Percentiles rank a stretch among this genome's conserved stretches.
Conservation (phyloP, 2,329 filamentous ascomycete genomes). For the Nemania abortiva region DNA sequence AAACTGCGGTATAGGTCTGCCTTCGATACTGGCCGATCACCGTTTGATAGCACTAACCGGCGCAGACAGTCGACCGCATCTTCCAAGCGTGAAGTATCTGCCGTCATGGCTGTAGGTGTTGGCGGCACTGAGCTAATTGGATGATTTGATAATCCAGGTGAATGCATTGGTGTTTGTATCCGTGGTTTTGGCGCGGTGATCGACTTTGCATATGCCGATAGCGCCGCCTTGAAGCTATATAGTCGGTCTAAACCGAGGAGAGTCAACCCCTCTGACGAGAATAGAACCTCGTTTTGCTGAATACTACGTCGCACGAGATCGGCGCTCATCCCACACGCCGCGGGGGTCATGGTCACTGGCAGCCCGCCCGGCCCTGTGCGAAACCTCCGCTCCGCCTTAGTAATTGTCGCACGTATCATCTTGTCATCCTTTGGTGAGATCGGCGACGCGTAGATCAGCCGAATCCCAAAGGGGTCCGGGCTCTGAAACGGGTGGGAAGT, state of each 20-base stretch:
- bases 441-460: constrained; percentile 62
- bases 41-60: constrained; percentile 68
- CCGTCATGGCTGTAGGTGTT: constrained; percentile 16
- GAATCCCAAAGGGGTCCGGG: constrained; percentile 58
- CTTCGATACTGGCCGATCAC: constrained; percentile 62
- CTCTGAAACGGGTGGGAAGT: constrained; percentile 33
- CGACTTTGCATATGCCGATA: constrained; percentile 67
- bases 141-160: constrained; percentile 47
- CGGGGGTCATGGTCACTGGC: constrained; percentile 57
- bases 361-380: constrained; percentile 52
- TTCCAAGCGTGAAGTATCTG: constrained; percentile 59
- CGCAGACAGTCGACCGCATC: constrained; percentile 73
- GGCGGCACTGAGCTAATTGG: constrained; percentile 31
- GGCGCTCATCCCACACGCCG: constrained; percentile 60
- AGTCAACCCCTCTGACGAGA: constrained; percentile 69
- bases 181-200: constrained; percentile 32
- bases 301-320: constrained; percentile 69
- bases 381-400: constrained; percentile 66
- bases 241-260: constrained; percentile 71
- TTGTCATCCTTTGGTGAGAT: constrained; percentile 62
- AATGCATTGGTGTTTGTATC: constrained; percentile 40
- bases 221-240: constrained; percentile 73
- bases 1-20: constrained; percentile 67
- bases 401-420: constrained; percentile 61
- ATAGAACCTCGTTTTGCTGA: constrained; percentile 71